Percentiles rank a stretch among this genome's conserved stretches.
Evolutionary conservation across 805 yeast genomes (phyloP).

Genomic region (Wickerhamia fluorescens): DNA sequence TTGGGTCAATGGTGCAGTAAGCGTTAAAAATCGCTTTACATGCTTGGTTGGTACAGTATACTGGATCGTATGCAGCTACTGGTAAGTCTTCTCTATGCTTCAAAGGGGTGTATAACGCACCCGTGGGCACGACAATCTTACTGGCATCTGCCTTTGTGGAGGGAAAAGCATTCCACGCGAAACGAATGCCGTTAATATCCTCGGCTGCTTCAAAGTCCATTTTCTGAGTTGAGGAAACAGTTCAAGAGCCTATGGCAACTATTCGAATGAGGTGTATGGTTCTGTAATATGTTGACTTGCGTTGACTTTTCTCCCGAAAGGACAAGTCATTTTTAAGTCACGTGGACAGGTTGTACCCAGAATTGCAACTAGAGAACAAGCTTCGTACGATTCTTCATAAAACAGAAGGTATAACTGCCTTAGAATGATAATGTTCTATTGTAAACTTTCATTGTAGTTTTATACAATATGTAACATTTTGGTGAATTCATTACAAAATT

Average conservation of each 20-base stretch:
- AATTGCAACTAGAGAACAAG: too few relatives aligned
- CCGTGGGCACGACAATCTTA: slow-evolving; percentile 89
- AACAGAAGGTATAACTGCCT: too few relatives aligned
- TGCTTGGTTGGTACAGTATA: slow-evolving; percentile 61
- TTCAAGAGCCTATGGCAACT: too few relatives aligned
- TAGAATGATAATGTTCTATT: too few relatives aligned
- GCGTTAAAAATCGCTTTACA: slow-evolving; percentile 89
- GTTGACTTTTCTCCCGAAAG: slow-evolving; percentile 3
- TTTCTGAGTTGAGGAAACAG: too few relatives aligned
- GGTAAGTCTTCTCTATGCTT: slow-evolving; percentile 70
- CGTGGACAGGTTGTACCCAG: too few relatives aligned
- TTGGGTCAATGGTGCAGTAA: slow-evolving; percentile 70
- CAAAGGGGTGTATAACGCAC: slow-evolving; percentile 92
- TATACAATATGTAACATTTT: too few relatives aligned
- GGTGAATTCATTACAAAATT: too few relatives aligned
- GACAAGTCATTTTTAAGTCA: slow-evolving; percentile 7
- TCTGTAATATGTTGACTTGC: background rate
- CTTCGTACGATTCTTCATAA: too few relatives aligned
- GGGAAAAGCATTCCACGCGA: slow-evolving; percentile 69
- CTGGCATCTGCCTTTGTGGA: slow-evolving; percentile 82
- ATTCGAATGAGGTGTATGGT: too few relatives aligned
- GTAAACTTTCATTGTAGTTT: too few relatives aligned
- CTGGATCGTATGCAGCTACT: slow-evolving; percentile 80
- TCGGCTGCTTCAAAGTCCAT: slow-evolving; percentile 40
- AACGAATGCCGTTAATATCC: slow-evolving; percentile 39